phyloP scores from a whole-genome alignment of 495 filamentous ascomycete species.

The Lepraria neglecta region DNA sequence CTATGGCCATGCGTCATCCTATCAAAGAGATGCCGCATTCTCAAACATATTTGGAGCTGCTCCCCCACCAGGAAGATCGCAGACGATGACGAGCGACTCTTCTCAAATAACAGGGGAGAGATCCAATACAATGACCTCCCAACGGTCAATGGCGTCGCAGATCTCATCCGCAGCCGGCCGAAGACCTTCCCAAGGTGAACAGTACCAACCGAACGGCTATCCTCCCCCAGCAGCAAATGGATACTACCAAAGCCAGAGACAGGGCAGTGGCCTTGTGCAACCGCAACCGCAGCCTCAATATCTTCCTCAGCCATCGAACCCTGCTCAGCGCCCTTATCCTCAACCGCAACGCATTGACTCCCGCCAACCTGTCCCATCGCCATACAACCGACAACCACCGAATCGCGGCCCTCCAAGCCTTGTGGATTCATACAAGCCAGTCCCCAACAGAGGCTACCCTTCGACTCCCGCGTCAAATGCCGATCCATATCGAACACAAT shows the following conservation, averaged over 20 bases:
- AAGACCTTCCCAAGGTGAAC: constrained; percentile 49
- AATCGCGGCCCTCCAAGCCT: constrained; percentile 46
- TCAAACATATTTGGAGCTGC: constrained; percentile 91
- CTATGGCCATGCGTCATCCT: constrained; percentile 62
- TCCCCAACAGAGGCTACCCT: constrained; percentile 42
- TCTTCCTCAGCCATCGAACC: constrained; percentile 56
- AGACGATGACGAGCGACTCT: constrained; percentile 73
- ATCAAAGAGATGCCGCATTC: constrained; percentile 90
- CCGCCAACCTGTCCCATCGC: constrained; percentile 54
- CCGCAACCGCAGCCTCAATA: constrained; percentile 58
- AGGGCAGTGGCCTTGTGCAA: constrained; percentile 43
- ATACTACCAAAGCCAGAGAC: constrained; percentile 49
- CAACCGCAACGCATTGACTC: constrained; percentile 65
- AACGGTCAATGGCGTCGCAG: constrained; percentile 44
- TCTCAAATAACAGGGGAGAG: constrained; percentile 55
- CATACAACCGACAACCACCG: constrained; percentile 49
- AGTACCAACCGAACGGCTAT: constrained; percentile 45
- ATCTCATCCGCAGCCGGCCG: constrained; percentile 42
- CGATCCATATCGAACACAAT: constrained; percentile 82
- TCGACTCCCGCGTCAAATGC: constrained; percentile 69
- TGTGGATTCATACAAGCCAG: constrained; percentile 40
- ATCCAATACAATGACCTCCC: constrained; percentile 81
- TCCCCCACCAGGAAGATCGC: constrained; percentile 78
- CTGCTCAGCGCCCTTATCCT: constrained; percentile 55
- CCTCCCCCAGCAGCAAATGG: constrained; percentile 47